Conservation (phyloP, 495 filamentous ascomycete genomes). For the Hypoxylon lienhwacheense region DNA sequence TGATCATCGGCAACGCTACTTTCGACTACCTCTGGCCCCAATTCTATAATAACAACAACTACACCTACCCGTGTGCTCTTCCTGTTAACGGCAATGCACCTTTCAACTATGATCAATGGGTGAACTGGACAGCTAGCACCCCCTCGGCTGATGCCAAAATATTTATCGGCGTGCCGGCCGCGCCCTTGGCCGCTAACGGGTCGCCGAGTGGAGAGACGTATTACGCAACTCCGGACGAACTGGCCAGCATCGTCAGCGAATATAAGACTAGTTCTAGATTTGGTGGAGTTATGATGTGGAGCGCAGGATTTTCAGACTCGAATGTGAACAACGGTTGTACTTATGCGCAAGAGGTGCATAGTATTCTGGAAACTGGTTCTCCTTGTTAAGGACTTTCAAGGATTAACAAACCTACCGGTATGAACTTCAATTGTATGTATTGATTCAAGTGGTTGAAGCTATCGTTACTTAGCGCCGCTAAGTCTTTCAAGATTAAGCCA, state of each 20-base stretch:
- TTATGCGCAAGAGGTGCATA: constrained; percentile 45
- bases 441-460: no score
- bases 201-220: constrained; percentile 43
- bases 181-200: constrained; percentile 47
- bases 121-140: constrained; percentile 43
- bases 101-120: constrained; percentile 53
- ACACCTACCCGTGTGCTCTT: constrained; percentile 39
- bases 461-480: no score
- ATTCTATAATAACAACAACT: constrained; percentile 50
- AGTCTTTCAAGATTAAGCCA: no score
- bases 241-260: constrained; percentile 41
- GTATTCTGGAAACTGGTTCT: constrained; percentile 9
- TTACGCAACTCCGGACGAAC: constrained; percentile 46
- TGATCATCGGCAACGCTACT: constrained; percentile 49
- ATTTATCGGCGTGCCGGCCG: constrained; percentile 53
- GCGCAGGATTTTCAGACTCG: constrained; percentile 50
- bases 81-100: constrained; percentile 40
- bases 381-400: constrained; percentile 7
- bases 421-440: no score
- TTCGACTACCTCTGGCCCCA: constrained; percentile 55
- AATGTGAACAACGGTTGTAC: constrained; percentile 48
- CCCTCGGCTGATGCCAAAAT: constrained; percentile 48
- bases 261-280: constrained; percentile 44
- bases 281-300: constrained; percentile 60
- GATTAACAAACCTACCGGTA: no score